A percentile compares a stretch with the other conserved stretches of the same genome.
phyloP scores from a whole-genome alignment of 2,329 filamentous ascomycete genomes.

The Arthroderma uncinatum region DNA sequence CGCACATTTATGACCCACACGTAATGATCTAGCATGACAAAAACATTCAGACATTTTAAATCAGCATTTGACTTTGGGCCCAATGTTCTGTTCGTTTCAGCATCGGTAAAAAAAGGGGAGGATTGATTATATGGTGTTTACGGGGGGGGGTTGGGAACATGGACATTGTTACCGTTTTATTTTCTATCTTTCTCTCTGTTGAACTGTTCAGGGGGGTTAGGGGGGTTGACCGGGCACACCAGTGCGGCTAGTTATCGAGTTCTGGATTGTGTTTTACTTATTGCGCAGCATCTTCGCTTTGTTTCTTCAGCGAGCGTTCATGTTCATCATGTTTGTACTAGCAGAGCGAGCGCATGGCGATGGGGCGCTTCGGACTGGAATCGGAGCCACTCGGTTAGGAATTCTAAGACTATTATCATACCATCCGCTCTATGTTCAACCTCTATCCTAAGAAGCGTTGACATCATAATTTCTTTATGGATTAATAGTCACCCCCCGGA shows the following conservation, averaged over 20 bases:
- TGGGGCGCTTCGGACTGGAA: background rate
- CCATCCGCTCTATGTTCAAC: no score
- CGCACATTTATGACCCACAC: slow-evolving; percentile 1
- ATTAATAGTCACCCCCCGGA: no score
- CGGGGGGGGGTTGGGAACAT: background rate
- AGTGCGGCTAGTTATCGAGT: background rate
- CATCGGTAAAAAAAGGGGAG: background rate
- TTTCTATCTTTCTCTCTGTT: background rate
- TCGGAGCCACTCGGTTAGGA: background rate
- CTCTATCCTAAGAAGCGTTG: no score
- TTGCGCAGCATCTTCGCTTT: background rate
- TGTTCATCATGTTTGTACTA: background rate
- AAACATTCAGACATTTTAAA: background rate
- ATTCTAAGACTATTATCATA: background rate
- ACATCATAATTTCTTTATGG: no score
- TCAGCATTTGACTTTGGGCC: background rate
- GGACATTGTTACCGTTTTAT: background rate
- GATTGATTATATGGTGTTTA: background rate
- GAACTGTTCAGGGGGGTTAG: background rate
- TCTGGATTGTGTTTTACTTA: background rate
- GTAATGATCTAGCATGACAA: slow-evolving; percentile 1
- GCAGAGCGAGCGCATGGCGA: background rate
- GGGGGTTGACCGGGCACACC: background rate
- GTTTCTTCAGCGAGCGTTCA: background rate
- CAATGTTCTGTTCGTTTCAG: background rate